Evolutionary conservation across 73 alveolate species (phyloP).

Genomic region (Tetrahymena elliotti): DNA sequence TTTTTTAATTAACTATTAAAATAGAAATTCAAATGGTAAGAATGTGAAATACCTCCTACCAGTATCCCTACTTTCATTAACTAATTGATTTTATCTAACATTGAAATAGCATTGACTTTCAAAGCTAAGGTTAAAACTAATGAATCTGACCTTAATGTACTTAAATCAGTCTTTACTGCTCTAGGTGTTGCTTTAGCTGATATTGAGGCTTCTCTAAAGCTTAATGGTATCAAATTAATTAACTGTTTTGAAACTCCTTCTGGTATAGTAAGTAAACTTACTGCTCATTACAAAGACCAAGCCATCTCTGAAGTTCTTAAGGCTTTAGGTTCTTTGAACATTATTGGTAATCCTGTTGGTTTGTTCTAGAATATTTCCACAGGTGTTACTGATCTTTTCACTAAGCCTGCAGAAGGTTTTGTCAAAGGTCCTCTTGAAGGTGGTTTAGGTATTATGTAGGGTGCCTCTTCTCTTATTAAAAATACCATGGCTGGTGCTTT

Average conservation of each 20-base stretch:
- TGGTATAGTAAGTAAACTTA: constrained; percentile 42
- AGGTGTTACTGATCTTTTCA: constrained; percentile 91
- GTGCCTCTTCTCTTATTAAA: constrained; percentile 82
- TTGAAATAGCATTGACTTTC: constrained; percentile 21
- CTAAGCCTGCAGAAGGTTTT: constrained; percentile 89
- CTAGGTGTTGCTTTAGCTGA: constrained; percentile 65
- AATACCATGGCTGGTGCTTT: constrained; percentile 93
- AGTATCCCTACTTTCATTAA: constrained; percentile 13
- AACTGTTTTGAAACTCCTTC: constrained; percentile 54
- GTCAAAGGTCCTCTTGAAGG: constrained; percentile 79
- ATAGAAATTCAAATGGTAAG: constrained; percentile 20
- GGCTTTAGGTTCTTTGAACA: constrained; percentile 69
- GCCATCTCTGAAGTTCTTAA: constrained; percentile 46
- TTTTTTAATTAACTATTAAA: background rate
- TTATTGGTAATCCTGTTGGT: constrained; percentile 92
- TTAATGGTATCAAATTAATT: constrained; percentile 55
- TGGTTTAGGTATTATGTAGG: constrained; percentile 83
- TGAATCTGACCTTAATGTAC: constrained; percentile 45
- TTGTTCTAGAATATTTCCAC: constrained; percentile 80
- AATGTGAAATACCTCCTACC: constrained; percentile 5
- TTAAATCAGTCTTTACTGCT: constrained; percentile 49
- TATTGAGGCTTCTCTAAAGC: constrained; percentile 71
- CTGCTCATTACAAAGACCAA: constrained; percentile 56
- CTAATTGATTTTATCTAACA: constrained; percentile 12
- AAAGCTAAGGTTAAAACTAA: constrained; percentile 8